A percentile compares a stretch with the other conserved stretches of the same genome.
Evolutionary conservation across 108 stramenopile genomes (phyloP).

Genomic region (Aurantiochytrium sp.): DNA sequence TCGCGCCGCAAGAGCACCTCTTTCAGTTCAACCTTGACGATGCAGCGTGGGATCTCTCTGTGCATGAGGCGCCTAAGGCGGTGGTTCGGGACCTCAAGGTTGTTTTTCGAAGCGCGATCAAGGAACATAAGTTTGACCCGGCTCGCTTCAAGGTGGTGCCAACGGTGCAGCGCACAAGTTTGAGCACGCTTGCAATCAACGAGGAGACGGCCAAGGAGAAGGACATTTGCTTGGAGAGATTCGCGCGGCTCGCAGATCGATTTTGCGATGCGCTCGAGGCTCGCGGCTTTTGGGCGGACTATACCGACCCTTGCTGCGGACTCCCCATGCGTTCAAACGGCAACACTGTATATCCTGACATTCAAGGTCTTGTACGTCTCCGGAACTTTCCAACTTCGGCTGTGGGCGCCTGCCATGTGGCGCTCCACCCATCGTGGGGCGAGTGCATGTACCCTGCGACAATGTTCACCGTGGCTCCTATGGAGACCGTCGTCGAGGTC

Average conservation of each 20-base stretch:
- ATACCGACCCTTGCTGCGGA: not conserved
- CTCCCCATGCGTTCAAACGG: not conserved
- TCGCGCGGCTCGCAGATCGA: not conserved
- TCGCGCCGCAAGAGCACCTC: not conserved
- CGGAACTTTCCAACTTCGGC: not conserved
- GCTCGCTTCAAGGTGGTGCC: not conserved
- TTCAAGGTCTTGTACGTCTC: not conserved
- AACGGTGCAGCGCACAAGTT: not conserved
- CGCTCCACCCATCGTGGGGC: not conserved
- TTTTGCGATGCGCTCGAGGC: not conserved
- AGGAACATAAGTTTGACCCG: not conserved
- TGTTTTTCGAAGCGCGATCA: not conserved
- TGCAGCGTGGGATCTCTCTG: not conserved
- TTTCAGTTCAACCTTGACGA: not conserved
- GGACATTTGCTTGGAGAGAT: not conserved
- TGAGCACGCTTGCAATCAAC: not conserved
- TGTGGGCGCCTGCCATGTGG: not conserved
- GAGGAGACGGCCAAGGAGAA: not conserved
- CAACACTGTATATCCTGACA: not conserved
- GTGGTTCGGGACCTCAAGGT: not conserved
- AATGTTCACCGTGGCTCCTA: not conserved
- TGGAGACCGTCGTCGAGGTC: not conserved
- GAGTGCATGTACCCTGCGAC: slow-evolving; percentile 7
- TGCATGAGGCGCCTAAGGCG: not conserved
- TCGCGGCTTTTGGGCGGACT: not conserved